These are phyloP conservation scores for Trematosphaeria pertusa DNA, from an alignment of 2,329 filamentous ascomycete genomes.

Conservation along the genomic window DNA sequence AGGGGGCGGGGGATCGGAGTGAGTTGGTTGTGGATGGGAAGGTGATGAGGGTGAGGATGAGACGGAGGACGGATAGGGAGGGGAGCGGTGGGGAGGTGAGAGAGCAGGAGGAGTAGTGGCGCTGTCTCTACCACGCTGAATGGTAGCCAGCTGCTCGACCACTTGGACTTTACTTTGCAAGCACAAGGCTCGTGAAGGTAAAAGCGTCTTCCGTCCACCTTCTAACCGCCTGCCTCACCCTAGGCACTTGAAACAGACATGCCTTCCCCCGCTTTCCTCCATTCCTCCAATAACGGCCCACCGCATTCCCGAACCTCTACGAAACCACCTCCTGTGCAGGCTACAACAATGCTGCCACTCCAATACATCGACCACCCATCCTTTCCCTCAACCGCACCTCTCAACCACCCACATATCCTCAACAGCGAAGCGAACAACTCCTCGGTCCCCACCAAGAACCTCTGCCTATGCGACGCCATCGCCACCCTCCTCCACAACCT, in stretches of 20 bases:
- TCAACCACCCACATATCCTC: not conserved
- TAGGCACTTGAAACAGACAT: too few relatives aligned
- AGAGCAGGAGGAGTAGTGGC: not conserved
- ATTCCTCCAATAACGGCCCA: not conserved
- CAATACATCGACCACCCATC: not conserved
- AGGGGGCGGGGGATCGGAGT: not conserved
- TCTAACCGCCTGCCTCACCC: too few relatives aligned
- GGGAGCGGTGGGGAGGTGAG: not conserved
- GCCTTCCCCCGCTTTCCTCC: too few relatives aligned
- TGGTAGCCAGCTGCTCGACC: too few relatives aligned
- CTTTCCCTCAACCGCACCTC: slow-evolving; percentile 12
- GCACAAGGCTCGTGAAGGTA: too few relatives aligned
- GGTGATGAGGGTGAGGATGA: not conserved
- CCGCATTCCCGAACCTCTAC: not conserved
- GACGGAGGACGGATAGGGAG: not conserved
- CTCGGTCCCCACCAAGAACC: not conserved
- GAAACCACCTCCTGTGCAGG: not conserved
- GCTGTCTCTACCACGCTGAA: not conserved
- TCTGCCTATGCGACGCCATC: slow-evolving; percentile 3
- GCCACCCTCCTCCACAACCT: slow-evolving; percentile 2
- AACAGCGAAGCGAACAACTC: not conserved
- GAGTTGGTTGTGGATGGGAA: slow-evolving; percentile 3
- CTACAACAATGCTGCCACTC: too few relatives aligned
- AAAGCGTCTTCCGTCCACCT: too few relatives aligned
- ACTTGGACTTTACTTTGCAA: too few relatives aligned